Conservation (phyloP, 2,329 filamentous ascomycete species). For the Apiospora kogelbergensis region DNA sequence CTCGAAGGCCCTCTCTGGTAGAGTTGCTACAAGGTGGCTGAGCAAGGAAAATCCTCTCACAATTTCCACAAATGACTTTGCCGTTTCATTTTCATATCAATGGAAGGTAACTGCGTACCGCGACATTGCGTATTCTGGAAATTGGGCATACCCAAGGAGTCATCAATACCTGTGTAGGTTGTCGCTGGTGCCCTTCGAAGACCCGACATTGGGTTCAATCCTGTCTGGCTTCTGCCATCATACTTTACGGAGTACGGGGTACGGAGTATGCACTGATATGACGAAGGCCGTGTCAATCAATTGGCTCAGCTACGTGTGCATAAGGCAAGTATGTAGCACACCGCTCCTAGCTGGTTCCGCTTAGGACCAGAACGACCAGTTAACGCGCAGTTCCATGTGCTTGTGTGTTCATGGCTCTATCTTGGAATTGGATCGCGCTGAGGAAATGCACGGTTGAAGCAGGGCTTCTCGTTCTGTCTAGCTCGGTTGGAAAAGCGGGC, state of each 20-base stretch:
- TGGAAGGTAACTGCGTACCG: neutral
- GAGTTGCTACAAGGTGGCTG: neutral
- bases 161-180: neutral
- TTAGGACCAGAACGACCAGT: neutral
- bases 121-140: neutral
- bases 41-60: neutral
- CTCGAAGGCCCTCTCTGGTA: neutral
- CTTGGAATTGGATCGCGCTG: neutral
- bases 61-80: neutral
- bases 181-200: neutral
- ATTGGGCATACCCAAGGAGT: neutral
- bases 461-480: neutral
- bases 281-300: neutral
- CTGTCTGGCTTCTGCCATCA: neutral
- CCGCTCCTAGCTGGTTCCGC: neutral
- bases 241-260: too few species aligned
- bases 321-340: neutral
- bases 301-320: neutral
- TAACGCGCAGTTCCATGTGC: neutral
- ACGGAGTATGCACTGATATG: too few species aligned
- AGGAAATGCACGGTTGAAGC: neutral
- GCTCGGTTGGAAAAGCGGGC: neutral
- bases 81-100: neutral
- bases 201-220: neutral
- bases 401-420: neutral